These are phyloP conservation scores for Polygonum aviculare DNA, from an alignment of 148 eudicot species.

Conservation along the genomic window DNA sequence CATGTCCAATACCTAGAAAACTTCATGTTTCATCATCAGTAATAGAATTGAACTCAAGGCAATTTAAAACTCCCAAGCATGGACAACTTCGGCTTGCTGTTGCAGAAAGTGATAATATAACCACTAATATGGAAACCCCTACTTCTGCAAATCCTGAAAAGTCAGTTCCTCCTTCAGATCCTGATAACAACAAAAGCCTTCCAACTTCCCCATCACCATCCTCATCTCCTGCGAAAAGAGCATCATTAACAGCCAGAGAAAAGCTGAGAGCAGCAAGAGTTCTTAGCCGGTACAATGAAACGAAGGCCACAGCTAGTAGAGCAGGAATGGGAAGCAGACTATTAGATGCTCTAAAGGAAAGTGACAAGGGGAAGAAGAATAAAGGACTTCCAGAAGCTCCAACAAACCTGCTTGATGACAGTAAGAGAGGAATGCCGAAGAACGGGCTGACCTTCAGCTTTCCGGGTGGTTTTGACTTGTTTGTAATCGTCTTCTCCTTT, in stretches of 20 bases:
- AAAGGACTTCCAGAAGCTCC: conserved; percentile 94
- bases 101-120: conserved; percentile 40
- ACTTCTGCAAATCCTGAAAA: conserved; percentile 23
- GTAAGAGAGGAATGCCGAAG: conserved; percentile 84
- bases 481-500: conserved; percentile 50
- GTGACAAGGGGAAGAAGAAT: conserved; percentile 58
- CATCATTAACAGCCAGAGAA: conserved; percentile 74
- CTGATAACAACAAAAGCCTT: conserved; percentile 13
- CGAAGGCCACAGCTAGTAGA: conserved; percentile 38
- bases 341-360: conserved; percentile 67
- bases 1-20: conserved; percentile 19
- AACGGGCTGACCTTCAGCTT: conserved; percentile 66
- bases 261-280: conserved; percentile 89
- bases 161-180: conserved; percentile 21
- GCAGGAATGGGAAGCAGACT: conserved; percentile 59
- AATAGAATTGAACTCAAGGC: conserved; percentile 22
- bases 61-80: conserved; percentile 16
- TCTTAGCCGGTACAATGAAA: conserved; percentile 63
- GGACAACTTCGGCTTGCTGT: conserved; percentile 30
- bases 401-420: conserved; percentile 72
- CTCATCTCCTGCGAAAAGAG: conserved; percentile 30
- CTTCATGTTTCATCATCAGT: conserved; percentile 23
- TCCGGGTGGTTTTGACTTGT: conserved; percentile 71
- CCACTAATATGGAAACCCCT: conserved; percentile 29
- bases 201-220: conserved; percentile 6